Evolutionary conservation across 2,329 filamentous ascomycete species (phyloP), one percentile per base, ranked within the genome.

Genomic region (Pyrenophora teres): DNA sequence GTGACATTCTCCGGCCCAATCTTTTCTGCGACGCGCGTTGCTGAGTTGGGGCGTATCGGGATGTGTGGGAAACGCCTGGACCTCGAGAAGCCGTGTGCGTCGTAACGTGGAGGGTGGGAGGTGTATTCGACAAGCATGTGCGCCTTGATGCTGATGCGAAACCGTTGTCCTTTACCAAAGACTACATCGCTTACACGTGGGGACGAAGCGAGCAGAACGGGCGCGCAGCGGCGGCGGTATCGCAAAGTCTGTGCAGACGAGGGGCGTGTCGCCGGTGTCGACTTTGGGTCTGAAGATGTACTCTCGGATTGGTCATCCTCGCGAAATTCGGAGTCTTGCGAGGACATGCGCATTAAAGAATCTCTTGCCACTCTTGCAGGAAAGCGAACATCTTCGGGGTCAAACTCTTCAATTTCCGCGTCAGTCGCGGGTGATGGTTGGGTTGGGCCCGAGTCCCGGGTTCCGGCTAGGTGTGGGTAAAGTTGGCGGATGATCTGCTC

Each of bases 191-290:
- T 78, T 0, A 78, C 75, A 30, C 78, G 71, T 2, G 75, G 72
- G 2, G 77, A 76, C 35, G 75, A 74, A 18, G 71, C 70, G 6
- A 75, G 70, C 10, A 81, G 62, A 5, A 78, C 67, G 2, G 78
- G 78, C 43, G 77, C 74, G 57, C 78, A 80, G 25, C 78, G 74
- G 6, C 75, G 72, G 45, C 77, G 74, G 66, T 80, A 80, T 46
- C 78, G 75, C 33, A 75, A 68, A 12, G 66, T 57, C 45, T 78
- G 76, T 4, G 70, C 63, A 8, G 65, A 50, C 1, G 71, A 57
- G 50, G 67, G 62, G 65, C 70, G 40, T 49, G 66, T 18, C 58
- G 69, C 33, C 51, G 65, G 73, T 16, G 63, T 59, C 3, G 62
- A 54, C 30, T 76, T 73, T 37, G 71, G 70, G 31, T 74, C 70